Evolutionary conservation across 768 basidiomycete species (phyloP), one percentile per base, ranked within the genome.

Genomic region (Suillus placidus): DNA sequence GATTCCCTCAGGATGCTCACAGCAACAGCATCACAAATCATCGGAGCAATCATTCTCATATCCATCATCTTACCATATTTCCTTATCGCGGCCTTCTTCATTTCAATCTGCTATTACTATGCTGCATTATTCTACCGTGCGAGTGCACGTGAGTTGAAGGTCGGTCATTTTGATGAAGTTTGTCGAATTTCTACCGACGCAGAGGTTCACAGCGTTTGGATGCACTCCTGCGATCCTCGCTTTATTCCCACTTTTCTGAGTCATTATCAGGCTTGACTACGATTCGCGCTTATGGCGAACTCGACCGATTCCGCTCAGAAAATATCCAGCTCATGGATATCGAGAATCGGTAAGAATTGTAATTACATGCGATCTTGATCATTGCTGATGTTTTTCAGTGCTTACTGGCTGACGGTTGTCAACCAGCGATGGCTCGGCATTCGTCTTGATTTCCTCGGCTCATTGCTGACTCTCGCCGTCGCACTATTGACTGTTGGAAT

Each of bases 351-450:
- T 86, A 66, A 34, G 78, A 66, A 20, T 4, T 32, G 30, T 18
- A 20, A 18, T 54, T 10, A 4, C 18, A 89, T 20, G 18, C 9
- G 52, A 32, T 63, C n/a, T 55, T 68, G 20, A 66, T 40, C 20
- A 32, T 20, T 16, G n/a, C 52, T 38, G 35, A 34, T 26, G n/a
- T 55, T 63, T 45, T 30, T 3, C 63, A 74, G 91, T 49, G 94
- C 95, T 2, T 96, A 95, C 75, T 95, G 90, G 88, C 77, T 96
- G 68, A 93, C 92, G 0, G 85, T 94, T 47, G 84, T 89, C 23
- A 95, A 96, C 74, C 94, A 88, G 86, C 83, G 91, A 61, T 95
- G 92, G 95, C 88, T 98, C 35, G 93, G 91, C 61, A 86, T 97
- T 55, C 88, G 95, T 6, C 83, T 97, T n/a, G 96, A 97, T 76